phyloP scores from a whole-genome alignment of 2,329 filamentous ascomycete genomes.

The Akanthomyces dipterigenus region DNA sequence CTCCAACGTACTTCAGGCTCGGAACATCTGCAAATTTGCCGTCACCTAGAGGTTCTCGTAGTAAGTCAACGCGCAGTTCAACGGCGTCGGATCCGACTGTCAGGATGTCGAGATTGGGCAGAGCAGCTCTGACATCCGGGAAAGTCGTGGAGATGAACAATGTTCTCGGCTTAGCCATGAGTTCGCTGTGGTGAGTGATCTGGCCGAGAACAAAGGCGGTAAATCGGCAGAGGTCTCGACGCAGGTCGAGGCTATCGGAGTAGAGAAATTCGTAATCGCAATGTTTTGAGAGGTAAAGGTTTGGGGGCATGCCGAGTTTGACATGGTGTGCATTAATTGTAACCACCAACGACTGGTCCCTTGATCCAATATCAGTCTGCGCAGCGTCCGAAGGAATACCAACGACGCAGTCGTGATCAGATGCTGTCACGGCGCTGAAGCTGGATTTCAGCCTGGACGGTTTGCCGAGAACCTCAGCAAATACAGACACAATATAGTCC shows the following conservation, averaged over 20 bases:
- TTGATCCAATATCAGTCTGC: conserved; percentile 48
- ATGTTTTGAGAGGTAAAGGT: conserved; percentile 54
- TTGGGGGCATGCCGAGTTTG: conserved; percentile 62
- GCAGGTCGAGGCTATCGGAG: conserved; percentile 62
- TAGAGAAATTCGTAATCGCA: conserved; percentile 88
- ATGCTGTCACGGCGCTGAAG: conserved; percentile 45
- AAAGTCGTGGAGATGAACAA: conserved; percentile 87
- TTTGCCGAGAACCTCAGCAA: conserved; percentile 75
- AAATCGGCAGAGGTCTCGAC: conserved; percentile 71
- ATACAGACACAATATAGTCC: conserved; percentile 65
- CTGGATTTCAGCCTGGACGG: conserved; percentile 53
- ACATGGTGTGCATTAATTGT: conserved; percentile 73
- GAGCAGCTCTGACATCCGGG: conserved; percentile 72
- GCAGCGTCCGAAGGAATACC: conserved; percentile 56
- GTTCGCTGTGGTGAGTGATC: conserved; percentile 67
- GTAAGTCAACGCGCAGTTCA: conserved; percentile 75
- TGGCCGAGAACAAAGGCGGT: conserved; percentile 75
- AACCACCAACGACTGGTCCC: conserved; percentile 53
- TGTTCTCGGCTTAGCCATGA: conserved; percentile 71
- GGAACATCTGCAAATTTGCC: conserved; percentile 60
- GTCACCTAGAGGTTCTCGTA: conserved; percentile 62
- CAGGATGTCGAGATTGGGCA: conserved; percentile 79
- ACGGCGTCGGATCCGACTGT: conserved; percentile 83
- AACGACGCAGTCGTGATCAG: conserved; percentile 58
- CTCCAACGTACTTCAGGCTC: conserved; percentile 75